A percentile compares a stretch with the other conserved stretches of the same genome.
phyloP scores from a whole-genome alignment of 2,329 filamentous ascomycete genomes.

The Aureobasidium zeae region DNA sequence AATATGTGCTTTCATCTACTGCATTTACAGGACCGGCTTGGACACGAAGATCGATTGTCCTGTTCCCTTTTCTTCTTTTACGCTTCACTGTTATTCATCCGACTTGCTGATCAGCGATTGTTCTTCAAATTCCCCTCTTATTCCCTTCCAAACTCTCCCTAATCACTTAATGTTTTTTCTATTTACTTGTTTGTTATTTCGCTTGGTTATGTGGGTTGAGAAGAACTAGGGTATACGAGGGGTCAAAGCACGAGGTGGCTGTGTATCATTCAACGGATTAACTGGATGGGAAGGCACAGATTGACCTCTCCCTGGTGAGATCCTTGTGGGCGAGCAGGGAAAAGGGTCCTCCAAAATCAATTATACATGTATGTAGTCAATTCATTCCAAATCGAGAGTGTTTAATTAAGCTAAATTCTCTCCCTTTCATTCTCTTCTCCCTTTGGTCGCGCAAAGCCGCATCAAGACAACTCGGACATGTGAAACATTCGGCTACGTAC shows the following conservation, averaged over 20 bases:
- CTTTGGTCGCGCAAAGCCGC: too few relatives aligned
- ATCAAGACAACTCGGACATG: too few relatives aligned
- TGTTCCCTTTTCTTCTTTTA: background rate
- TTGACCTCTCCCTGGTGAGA: background rate
- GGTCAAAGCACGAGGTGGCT: too few relatives aligned
- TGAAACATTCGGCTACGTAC: too few relatives aligned
- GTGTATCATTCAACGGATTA: slow-evolving; percentile 9
- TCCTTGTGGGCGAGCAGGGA: too few relatives aligned
- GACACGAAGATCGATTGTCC: background rate
- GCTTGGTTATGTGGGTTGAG: too few relatives aligned
- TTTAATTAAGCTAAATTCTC: background rate
- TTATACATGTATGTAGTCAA: background rate
- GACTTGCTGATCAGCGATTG: background rate
- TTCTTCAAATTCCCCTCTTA: background rate
- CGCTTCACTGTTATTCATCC: too few relatives aligned
- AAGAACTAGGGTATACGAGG: too few relatives aligned
- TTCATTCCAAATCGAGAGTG: background rate
- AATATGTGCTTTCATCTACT: background rate
- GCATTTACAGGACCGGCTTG: slow-evolving; percentile 3
- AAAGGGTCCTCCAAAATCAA: too few relatives aligned
- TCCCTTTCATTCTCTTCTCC: too few relatives aligned
- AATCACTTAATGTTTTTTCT: slow-evolving; percentile 9
- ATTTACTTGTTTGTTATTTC: background rate
- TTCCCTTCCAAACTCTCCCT: slow-evolving; percentile 7
- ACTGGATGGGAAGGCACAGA: background rate